Base-by-base conservation (phyloP, 306 rosid genomes). In the Bauhinia variegata region DNA sequence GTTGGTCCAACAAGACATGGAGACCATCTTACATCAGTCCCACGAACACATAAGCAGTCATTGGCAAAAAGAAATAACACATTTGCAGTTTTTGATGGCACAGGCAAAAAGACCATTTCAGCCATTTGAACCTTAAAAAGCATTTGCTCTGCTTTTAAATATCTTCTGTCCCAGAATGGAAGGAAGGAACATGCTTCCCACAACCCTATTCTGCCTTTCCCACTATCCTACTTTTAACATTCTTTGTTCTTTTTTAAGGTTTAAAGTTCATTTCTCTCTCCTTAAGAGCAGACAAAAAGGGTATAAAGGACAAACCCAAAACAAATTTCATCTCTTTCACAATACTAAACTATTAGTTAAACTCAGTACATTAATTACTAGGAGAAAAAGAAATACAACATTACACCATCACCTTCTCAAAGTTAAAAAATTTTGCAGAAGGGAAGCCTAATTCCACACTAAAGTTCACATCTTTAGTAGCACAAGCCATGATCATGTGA, bases 361-460 rank as follows among this genome's bases (percentile, higher is more conserved):
- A 61, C 47, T 17, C 16, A 54, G 57, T 33, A 65, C 65, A 77
- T 54, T 32, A 77, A 77, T 54, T 32, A 77, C 63, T 23, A 23
- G 7, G 31, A 9, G 2, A 16, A 11, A 13, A 23, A 47, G 48
- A 52, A 52, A 8, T 57, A 58, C 2, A 57, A 36, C 5, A 8
- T 18, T 49, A 77, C 55, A 79, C 65, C 85, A 73, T 78, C 96
- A 72, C 96, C 87, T 85, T 83, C 88, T 38, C 78, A 75, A 82
- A 63, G 7, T 57, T 38, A 34, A 75, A 86, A 75, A 38, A 16
- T 1, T 7, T 28, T 72, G 84, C 13, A 55, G 85, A 86, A 86
- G 89, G 87, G 87, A 91, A 83, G 88, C 84, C 9, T 8, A 36
- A 36, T 79, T 51, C 60, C 67, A 51, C 47, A 72, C 34, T 43